Evolutionary conservation across 345 rosid genomes (phyloP).

Genomic region (Salix suchowensis): DNA sequence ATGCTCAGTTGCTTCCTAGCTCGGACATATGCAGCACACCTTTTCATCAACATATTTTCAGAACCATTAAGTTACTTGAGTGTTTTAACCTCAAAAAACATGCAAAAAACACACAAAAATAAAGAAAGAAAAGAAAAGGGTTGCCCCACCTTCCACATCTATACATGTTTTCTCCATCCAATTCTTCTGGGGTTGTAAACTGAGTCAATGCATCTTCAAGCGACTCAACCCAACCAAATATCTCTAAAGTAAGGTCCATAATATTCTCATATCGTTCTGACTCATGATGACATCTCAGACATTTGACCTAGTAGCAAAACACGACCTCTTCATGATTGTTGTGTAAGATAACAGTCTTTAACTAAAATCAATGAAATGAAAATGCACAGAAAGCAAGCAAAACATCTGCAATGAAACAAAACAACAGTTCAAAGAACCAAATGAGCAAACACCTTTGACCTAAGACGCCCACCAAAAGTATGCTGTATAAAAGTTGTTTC

Average conservation of each 20-base stretch:
- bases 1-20: slow-evolving; percentile 88
- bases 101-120: neutral
- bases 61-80: neutral
- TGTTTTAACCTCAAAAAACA: neutral
- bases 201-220: slow-evolving; percentile 24
- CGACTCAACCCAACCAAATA: slow-evolving; percentile 19
- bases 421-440: neutral
- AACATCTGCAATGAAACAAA: neutral
- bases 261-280: slow-evolving; percentile 20
- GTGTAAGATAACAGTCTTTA: neutral
- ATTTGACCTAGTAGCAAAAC: slow-evolving; percentile 16
- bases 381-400: neutral
- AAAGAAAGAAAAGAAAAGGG: neutral
- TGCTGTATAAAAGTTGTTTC: slow-evolving; percentile 16
- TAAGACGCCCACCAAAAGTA: slow-evolving; percentile 17
- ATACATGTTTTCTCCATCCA: slow-evolving; percentile 25
- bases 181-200: slow-evolving; percentile 21
- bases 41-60: slow-evolving; percentile 22
- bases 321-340: neutral
- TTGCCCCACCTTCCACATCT: slow-evolving; percentile 23
- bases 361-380: neutral
- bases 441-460: slow-evolving; percentile 11
- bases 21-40: slow-evolving; percentile 82
- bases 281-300: slow-evolving; percentile 15
- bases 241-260: slow-evolving; percentile 25